phyloP scores from a whole-genome alignment of 345 rosid genomes.

The Populus deltoides region DNA sequence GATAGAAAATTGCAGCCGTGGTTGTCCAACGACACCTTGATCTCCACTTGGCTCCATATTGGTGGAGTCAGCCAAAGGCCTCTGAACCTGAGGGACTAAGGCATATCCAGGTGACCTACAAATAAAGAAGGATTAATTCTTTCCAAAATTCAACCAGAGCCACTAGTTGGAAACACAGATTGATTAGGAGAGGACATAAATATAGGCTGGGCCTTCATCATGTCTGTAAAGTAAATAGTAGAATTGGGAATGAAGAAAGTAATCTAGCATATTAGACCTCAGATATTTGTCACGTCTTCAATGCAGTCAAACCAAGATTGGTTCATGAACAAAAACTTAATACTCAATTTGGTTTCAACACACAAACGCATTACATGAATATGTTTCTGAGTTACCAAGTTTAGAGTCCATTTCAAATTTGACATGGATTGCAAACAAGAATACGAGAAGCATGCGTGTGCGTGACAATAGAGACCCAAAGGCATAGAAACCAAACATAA shows the following conservation, averaged over 20 bases:
- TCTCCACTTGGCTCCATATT: conserved; percentile 29
- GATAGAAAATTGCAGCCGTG: conserved; percentile 21
- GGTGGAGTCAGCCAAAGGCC: conserved; percentile 25
- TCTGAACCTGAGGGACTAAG: conserved; percentile 32
- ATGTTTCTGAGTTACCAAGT: not conserved
- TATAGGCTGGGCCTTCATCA: not conserved
- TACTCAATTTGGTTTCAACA: not conserved
- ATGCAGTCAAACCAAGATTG: too few species aligned
- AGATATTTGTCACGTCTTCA: not conserved
- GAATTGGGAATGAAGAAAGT: not conserved
- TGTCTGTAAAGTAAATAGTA: not conserved
- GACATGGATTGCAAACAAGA: not conserved
- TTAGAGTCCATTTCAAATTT: not conserved
- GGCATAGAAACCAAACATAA: not conserved
- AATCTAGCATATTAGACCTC: not conserved
- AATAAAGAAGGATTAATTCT: not conserved
- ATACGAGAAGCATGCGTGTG: not conserved
- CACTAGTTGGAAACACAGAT: not conserved
- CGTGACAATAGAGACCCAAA: not conserved
- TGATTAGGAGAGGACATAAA: not conserved
- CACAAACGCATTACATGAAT: not conserved
- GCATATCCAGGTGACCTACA: conserved; percentile 65
- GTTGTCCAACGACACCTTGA: conserved; percentile 28
- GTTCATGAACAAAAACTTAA: not conserved
- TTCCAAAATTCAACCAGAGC: not conserved